Base-by-base conservation (phyloP, 768 basidiomycete genomes). In the Phylloporus sp. region DNA sequence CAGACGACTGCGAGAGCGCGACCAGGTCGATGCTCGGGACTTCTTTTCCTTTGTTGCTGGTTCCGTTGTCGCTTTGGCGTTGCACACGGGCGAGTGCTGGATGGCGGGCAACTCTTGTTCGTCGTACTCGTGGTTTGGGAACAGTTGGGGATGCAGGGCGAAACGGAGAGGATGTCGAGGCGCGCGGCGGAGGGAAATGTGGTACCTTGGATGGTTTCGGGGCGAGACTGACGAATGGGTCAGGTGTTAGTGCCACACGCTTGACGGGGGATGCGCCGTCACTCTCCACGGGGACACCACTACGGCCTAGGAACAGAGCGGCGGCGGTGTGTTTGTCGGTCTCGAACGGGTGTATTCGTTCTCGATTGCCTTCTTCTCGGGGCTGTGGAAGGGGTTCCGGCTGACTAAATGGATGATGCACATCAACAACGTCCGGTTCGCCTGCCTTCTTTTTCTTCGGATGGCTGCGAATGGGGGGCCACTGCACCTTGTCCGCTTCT, bases 11-110 rank as follows among this genome's bases (percentile, higher is more conserved):
- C 0, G 63, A 58, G n/a, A 56, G 34, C 8, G 57, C 34, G 16
- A 56, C 54, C 13, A 67, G 58, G 39, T 70, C 62, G 13, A 70
- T 5, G 42, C 58, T 58, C 4, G 64, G 66, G 1, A 62, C 55
- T 27, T 35, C 16, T 48, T 15, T 20, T 38, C 36, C 38, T 5
- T 3, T 5, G n/a, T n/a, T 1, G 41, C 44, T n/a, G n/a, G n/a
- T n/a, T n/a, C 41, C 26, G 7, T 23, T 24, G 23, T 45, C 27
- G 12, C 2, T 57, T 29, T 64, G 55, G 38, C 59, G 56, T 31
- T 58, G 60, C 13, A 55, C 48, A 5, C 56, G 63, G 5, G 22
- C 34, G 22, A 58, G 26, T 3, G 40, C 50, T 9, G 54, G 59
- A 29, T 53, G 54, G 22, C 43, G 62, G 10, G 36, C 41, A 32